Percentiles rank a stretch among this genome's conserved stretches.
phyloP scores from a whole-genome alignment of 2,329 filamentous ascomycete species.

The Fusarium praegraminearum region DNA sequence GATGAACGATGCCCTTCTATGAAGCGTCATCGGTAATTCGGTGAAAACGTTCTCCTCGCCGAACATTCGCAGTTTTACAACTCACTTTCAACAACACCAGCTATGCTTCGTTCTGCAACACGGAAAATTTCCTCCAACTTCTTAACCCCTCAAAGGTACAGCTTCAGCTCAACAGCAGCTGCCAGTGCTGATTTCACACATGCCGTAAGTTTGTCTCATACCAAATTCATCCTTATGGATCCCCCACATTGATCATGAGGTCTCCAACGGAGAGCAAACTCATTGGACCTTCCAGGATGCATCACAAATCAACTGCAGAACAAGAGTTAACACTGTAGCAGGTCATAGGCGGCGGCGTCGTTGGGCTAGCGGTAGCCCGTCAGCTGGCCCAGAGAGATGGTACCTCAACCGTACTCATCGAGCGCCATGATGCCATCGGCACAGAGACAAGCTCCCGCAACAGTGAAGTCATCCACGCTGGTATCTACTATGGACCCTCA shows the following conservation, averaged over 20 bases:
- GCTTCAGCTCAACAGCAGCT: slow-evolving; percentile 54
- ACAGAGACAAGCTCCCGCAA: slow-evolving; percentile 92
- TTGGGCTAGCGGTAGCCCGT: slow-evolving; percentile 84
- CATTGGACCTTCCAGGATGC: not conserved
- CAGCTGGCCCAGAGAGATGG: slow-evolving; percentile 73
- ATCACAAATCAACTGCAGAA: not conserved
- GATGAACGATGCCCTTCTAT: not conserved
- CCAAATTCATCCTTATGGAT: slow-evolving; percentile 5
- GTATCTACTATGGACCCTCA: slow-evolving; percentile 84
- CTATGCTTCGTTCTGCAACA: slow-evolving; percentile 32
- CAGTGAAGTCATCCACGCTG: slow-evolving; percentile 96
- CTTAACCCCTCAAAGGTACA: slow-evolving; percentile 25
- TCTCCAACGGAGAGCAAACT: not conserved
- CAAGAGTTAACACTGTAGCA: slow-evolving; percentile 42
- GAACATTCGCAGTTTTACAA: slow-evolving; percentile 12
- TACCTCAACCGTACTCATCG: slow-evolving; percentile 80
- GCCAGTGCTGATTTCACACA: slow-evolving; percentile 59
- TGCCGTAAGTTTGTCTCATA: slow-evolving; percentile 52
- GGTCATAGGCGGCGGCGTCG: slow-evolving; percentile 72
- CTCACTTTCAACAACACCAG: slow-evolving; percentile 17
- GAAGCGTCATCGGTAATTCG: slow-evolving; percentile 18
- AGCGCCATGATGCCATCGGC: slow-evolving; percentile 80
- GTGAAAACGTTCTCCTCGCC: slow-evolving; percentile 7
- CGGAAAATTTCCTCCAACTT: not conserved
- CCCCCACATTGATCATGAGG: slow-evolving; percentile 17